Evolutionary conservation across 768 basidiomycete genomes (phyloP).

Genomic region (Lactarius hatsudake): DNA sequence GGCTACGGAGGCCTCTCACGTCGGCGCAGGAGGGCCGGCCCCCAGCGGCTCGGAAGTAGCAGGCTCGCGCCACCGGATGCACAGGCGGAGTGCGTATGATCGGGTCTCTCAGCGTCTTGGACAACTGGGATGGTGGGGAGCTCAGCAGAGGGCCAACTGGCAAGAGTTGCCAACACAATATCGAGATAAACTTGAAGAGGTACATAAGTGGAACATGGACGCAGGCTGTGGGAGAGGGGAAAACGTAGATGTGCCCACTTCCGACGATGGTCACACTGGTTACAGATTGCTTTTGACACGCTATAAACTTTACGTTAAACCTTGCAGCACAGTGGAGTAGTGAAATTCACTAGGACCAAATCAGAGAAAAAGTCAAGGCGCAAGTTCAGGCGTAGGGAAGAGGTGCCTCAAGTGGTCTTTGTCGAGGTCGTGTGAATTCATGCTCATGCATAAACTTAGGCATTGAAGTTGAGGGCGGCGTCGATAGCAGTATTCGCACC

Average conservation of each 20-base stretch:
- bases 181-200: too few relatives aligned
- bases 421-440: slow-evolving; percentile 33
- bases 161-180: too few relatives aligned
- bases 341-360: slow-evolving; percentile 77
- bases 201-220: too few relatives aligned
- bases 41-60: not conserved
- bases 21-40: too few relatives aligned
- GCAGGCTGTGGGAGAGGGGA: not conserved
- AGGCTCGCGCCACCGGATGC: not conserved
- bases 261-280: slow-evolving; percentile 65
- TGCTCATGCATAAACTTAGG: slow-evolving; percentile 68
- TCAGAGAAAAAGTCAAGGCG: slow-evolving; percentile 44
- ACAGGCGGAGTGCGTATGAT: not conserved
- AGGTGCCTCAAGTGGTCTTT: slow-evolving; percentile 58
- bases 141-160: too few relatives aligned
- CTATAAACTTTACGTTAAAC: slow-evolving; percentile 35
- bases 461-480: slow-evolving; percentile 50
- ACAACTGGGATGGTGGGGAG: too few relatives aligned
- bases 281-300: slow-evolving; percentile 34
- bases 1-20: too few relatives aligned
- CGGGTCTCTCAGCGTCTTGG: too few relatives aligned
- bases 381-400: slow-evolving; percentile 45
- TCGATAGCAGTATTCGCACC: slow-evolving; percentile 72
- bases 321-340: not conserved
- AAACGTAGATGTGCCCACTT: slow-evolving; percentile 35